Base-by-base conservation (phyloP, 352 stramenopile species). In the Phytopythium oedochilum region DNA sequence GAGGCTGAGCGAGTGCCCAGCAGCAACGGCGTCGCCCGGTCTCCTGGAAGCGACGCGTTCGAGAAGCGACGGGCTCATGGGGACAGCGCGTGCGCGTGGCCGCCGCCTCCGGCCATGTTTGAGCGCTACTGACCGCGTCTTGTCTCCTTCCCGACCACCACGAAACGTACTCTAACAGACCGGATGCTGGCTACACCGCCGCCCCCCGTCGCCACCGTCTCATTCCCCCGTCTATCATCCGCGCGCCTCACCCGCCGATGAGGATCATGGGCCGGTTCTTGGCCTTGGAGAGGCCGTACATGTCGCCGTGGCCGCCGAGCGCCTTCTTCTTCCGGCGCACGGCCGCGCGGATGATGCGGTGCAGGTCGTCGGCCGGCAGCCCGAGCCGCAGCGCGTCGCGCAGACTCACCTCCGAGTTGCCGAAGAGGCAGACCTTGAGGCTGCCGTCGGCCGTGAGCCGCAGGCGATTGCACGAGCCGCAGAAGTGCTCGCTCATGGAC, bases 401-500 rank as follows among this genome's bases (percentile, higher is more conserved):
- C 22, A 99, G 71, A 66, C 76, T 97, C 26, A 99, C 80, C 60
- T 97, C 91, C 11, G 96, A 90, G 61, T 88, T 88, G 22, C 94
- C 94, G 74, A 99, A 99, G 7, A 99, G 69, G 68, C 97, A 99
- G 15, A 98, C 94, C 62, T 98, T 98, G 23, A 98, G 64, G 58
- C 88, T 89, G 22, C 97, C 97, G 61, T 99, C 96, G 4, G 96
- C 92, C 20, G 96, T 99, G 36, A 99, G 73, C 10, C 96, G 91
- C 17, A 99, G 66, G 11, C 97, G 92, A 75, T 99, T 99, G 79
- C 97, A 99, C 9, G 81, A 91, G 42, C 89, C 89, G 71, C 97
- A 99, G 72, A 99, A 99, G 61, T 98, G 89, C 59, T 98, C 80
- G 53, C 88, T 98, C 96, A 99, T 99, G 25, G 89, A 98, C 15